Evolutionary conservation across 1,284 basidiomycete genomes (phyloP), one percentile per base, ranked within the genome.

Genomic region (Fomitopsis betulina): DNA sequence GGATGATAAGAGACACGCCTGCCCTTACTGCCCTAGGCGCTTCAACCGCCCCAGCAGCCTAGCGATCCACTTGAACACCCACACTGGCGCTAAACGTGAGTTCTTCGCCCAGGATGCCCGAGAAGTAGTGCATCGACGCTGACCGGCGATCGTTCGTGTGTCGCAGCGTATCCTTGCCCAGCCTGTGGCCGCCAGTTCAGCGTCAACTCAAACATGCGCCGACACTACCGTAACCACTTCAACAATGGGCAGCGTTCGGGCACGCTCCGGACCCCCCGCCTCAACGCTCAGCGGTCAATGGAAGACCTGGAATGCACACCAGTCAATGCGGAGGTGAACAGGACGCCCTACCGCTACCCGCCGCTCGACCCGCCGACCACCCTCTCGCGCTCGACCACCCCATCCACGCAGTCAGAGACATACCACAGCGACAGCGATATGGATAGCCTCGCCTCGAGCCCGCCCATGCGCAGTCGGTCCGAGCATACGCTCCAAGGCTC

Each of bases 201-300:
- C 62, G 89, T 91, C 57, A 89, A 89, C 66, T 89, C 86, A 0
- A 91, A 91, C 69, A 90, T 91, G 89, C 80, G 89, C 42, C 76
- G 89, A 8, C 89, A 91, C 67, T 84, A 85, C 65, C 76, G 88
- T 45, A 89, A 87, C 69, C 88, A 91, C 64, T 42, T 32, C 32
- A n/a, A 50, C 25, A n/a, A 21, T n/a, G 40, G 30, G 4, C 37
- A 40, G 10, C 52, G 27, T 40, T 55, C 30, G 37, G 39, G 25
- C 30, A 39, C 27, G 40, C n/a, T 38, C n/a, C 53, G 49, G 32
- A 21, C 32, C 12, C 53, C 55, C 2, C 55, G 45, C 27, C 38
- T 57, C 37, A 33, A 13, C 6, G 54, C n/a, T 15, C 45, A 47
- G 19, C 45, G 33, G 49, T 19, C 49, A 12, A 8, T 50, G 13